These are phyloP conservation scores for Malus fusca DNA, from an alignment of 306 rosid species.

Conservation along the genomic window DNA sequence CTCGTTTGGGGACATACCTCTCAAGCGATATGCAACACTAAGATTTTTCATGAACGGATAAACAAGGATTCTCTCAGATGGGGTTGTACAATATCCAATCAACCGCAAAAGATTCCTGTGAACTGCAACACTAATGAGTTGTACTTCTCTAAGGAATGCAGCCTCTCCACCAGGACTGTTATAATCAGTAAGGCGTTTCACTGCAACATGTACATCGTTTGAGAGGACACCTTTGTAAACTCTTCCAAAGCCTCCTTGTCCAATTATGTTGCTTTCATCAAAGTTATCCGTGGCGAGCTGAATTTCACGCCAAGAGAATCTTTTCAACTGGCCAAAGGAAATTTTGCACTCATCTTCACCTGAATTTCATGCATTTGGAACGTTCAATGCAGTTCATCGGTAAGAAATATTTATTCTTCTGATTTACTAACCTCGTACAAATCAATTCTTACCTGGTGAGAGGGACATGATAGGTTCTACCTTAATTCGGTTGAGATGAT, in stretches of 20 bases:
- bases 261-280: slow-evolving; percentile 70
- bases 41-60: slow-evolving; percentile 96
- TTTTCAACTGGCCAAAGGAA: slow-evolving; percentile 59
- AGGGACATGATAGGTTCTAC: not conserved
- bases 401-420: not conserved
- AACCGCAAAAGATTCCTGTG: slow-evolving; percentile 78
- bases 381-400: not conserved
- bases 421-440: not conserved
- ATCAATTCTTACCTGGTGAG: too few relatives aligned
- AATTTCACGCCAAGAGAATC: slow-evolving; percentile 83
- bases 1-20: slow-evolving; percentile 46
- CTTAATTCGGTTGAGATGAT: not conserved
- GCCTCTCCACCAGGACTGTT: slow-evolving; percentile 91
- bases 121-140: slow-evolving; percentile 82
- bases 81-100: slow-evolving; percentile 72
- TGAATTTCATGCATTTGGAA: not conserved
- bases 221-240: slow-evolving; percentile 82
- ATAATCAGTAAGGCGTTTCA: slow-evolving; percentile 75
- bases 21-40: slow-evolving; percentile 71
- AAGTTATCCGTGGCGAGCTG: slow-evolving; percentile 78
- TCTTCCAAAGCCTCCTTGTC: slow-evolving; percentile 97
- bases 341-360: slow-evolving; percentile 79
- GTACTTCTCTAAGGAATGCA: slow-evolving; percentile 85
- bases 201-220: slow-evolving; percentile 63
- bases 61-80: slow-evolving; percentile 86